Conservation (phyloP, 2,329 filamentous ascomycete genomes). For the Sordariomycetes sp. region DNA sequence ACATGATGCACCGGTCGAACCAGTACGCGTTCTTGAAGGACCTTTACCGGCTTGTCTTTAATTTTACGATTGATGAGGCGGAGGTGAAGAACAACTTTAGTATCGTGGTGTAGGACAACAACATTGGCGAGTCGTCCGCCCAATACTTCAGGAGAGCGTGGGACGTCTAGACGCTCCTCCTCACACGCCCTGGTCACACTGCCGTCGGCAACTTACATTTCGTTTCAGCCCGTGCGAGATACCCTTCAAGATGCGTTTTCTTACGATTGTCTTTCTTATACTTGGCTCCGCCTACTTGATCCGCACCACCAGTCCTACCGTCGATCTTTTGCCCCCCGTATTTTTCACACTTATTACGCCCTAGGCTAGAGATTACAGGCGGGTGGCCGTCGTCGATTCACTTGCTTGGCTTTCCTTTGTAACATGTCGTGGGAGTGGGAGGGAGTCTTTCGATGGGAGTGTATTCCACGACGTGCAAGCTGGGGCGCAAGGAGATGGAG, state of each 20-base stretch:
- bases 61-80: constrained; percentile 71
- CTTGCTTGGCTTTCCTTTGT: too few species aligned
- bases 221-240: neutral
- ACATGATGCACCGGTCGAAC: constrained; percentile 58
- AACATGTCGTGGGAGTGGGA: too few species aligned
- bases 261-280: neutral
- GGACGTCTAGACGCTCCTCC: neutral
- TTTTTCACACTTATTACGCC: too few species aligned
- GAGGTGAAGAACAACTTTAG: constrained; percentile 54
- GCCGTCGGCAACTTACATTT: neutral
- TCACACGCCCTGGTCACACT: neutral
- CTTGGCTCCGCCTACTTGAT: neutral
- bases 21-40: constrained; percentile 75
- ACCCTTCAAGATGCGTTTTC: neutral
- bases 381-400: too few species aligned
- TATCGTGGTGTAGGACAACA: constrained; percentile 36
- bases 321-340: too few species aligned
- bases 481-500: neutral
- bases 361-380: too few species aligned
- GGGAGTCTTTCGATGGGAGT: too few species aligned
- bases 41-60: constrained; percentile 75
- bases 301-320: too few species aligned
- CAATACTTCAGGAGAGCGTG: neutral
- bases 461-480: neutral
- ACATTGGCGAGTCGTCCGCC: neutral